These are phyloP conservation scores for Aureobasidium mangrovei DNA, from an alignment of 2,329 filamentous ascomycete genomes.

Conservation along the genomic window DNA sequence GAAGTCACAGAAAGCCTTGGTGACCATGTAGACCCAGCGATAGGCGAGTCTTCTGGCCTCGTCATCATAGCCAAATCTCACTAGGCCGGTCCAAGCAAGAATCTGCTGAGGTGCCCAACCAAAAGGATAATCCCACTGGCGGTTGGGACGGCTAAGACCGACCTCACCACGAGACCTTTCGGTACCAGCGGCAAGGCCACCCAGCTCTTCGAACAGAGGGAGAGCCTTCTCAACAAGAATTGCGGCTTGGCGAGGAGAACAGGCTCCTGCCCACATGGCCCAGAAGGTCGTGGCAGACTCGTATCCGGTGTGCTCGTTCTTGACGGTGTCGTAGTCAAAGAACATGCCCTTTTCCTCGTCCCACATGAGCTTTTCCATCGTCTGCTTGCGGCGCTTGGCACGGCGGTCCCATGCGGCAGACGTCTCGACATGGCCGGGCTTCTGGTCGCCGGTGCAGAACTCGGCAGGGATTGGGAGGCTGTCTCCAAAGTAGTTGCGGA, in stretches of 20 bases:
- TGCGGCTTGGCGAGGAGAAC: slow-evolving; percentile 77
- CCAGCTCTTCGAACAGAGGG: slow-evolving; percentile 78
- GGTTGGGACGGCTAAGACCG: slow-evolving; percentile 75
- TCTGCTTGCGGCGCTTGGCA: slow-evolving; percentile 71
- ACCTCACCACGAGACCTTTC: slow-evolving; percentile 77
- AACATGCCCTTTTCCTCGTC: slow-evolving; percentile 88
- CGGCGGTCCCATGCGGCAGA: slow-evolving; percentile 87
- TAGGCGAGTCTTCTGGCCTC: slow-evolving; percentile 86
- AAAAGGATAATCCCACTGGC: slow-evolving; percentile 97
- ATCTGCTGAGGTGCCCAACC: slow-evolving; percentile 99
- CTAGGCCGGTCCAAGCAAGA: slow-evolving; percentile 86
- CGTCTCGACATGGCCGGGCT: slow-evolving; percentile 63
- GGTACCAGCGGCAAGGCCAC: slow-evolving; percentile 82
- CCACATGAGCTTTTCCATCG: slow-evolving; percentile 92
- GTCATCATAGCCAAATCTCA: slow-evolving; percentile 83
- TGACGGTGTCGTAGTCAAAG: slow-evolving; percentile 90
- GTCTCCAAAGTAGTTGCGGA: slow-evolving; percentile 77
- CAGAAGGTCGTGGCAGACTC: slow-evolving; percentile 93
- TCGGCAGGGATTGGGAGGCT: slow-evolving; percentile 72
- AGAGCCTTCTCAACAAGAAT: slow-evolving; percentile 71
- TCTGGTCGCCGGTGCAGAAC: slow-evolving; percentile 60
- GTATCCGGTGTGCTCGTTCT: slow-evolving; percentile 71
- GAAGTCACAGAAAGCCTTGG: slow-evolving; percentile 95
- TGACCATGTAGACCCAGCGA: slow-evolving; percentile 98
- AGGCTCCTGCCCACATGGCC: slow-evolving; percentile 91